These are phyloP conservation scores for Septoria petroselini DNA, from an alignment of 2,329 filamentous ascomycete genomes.

Conservation along the genomic window DNA sequence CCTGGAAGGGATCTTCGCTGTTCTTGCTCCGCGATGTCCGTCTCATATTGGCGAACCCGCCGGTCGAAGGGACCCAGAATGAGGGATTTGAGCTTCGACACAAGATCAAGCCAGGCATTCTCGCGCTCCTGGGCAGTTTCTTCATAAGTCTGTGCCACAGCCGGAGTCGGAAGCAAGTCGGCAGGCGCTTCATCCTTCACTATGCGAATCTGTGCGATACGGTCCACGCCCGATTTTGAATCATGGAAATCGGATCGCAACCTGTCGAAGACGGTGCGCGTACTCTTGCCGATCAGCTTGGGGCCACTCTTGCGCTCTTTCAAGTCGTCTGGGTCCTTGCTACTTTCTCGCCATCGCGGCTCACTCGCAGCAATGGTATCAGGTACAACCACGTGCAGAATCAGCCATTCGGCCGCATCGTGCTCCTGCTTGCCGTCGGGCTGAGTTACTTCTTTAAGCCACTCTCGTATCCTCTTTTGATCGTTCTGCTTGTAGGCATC, in stretches of 20 bases:
- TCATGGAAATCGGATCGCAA: slow-evolving; percentile 86
- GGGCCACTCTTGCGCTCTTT: slow-evolving; percentile 66
- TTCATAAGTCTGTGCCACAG: slow-evolving; percentile 52
- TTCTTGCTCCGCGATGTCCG: slow-evolving; percentile 93
- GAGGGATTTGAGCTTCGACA: slow-evolving; percentile 79
- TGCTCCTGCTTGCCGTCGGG: slow-evolving; percentile 74
- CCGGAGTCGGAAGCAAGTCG: slow-evolving; percentile 45
- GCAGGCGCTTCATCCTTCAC: slow-evolving; percentile 48
- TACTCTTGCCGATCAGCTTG: slow-evolving; percentile 73
- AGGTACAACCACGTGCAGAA: slow-evolving; percentile 86
- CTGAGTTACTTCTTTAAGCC: slow-evolving; percentile 76
- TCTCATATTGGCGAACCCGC: slow-evolving; percentile 90
- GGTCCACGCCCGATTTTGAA: slow-evolving; percentile 69
- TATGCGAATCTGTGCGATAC: slow-evolving; percentile 81
- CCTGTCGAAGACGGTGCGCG: slow-evolving; percentile 83
- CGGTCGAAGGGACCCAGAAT: slow-evolving; percentile 88
- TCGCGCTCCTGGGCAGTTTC: slow-evolving; percentile 76
- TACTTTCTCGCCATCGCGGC: slow-evolving; percentile 58
- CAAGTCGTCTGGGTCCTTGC: slow-evolving; percentile 51
- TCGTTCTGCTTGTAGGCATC: slow-evolving; percentile 84
- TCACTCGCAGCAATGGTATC: slow-evolving; percentile 79
- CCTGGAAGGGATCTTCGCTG: slow-evolving; percentile 80
- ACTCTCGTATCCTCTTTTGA: slow-evolving; percentile 77
- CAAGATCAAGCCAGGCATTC: slow-evolving; percentile 77
- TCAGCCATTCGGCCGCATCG: slow-evolving; percentile 93